Evolutionary conservation across 345 rosid genomes (phyloP).

Genomic region (Lepidium africanum): DNA sequence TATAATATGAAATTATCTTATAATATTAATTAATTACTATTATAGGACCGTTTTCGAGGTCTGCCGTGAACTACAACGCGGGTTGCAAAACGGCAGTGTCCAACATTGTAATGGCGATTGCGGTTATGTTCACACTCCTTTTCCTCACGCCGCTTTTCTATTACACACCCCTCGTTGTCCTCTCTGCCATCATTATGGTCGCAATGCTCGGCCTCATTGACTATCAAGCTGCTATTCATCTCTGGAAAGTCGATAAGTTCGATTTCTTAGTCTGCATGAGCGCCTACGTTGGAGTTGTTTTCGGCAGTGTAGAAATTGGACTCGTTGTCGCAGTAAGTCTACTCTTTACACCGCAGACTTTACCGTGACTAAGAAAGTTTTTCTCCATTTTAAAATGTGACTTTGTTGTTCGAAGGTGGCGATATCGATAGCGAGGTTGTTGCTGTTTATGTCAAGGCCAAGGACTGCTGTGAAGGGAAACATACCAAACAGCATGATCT

Average conservation of each 20-base stretch:
- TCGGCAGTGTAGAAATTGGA: conserved; percentile 79
- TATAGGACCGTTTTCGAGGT: conserved; percentile 87
- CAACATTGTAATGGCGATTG: conserved; percentile 86
- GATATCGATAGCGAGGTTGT: conserved; percentile 60
- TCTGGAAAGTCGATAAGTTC: conserved; percentile 78
- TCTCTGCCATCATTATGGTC: conserved; percentile 63
- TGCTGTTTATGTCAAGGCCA: conserved; percentile 78
- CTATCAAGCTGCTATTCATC: conserved; percentile 73
- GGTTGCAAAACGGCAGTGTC: conserved; percentile 88
- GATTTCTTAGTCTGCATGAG: conserved; percentile 76
- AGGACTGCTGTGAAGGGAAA: conserved; percentile 61
- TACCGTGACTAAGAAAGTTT: neutral
- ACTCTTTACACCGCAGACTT: neutral
- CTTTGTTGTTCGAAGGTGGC: conserved; percentile 37
- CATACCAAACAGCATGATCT: conserved; percentile 69
- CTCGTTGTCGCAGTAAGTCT: conserved; percentile 55
- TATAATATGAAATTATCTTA: too few species aligned
- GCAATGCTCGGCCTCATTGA: conserved; percentile 97
- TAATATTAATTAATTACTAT: too few species aligned
- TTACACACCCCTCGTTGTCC: conserved; percentile 91
- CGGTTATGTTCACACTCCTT: conserved; percentile 74
- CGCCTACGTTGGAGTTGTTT: conserved; percentile 79
- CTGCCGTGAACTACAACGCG: conserved; percentile 91
- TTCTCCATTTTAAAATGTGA: neutral
- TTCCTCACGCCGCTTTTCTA: conserved; percentile 80